Conservation (phyloP, 805 yeast genomes). For the Clavispora santaluciae region DNA sequence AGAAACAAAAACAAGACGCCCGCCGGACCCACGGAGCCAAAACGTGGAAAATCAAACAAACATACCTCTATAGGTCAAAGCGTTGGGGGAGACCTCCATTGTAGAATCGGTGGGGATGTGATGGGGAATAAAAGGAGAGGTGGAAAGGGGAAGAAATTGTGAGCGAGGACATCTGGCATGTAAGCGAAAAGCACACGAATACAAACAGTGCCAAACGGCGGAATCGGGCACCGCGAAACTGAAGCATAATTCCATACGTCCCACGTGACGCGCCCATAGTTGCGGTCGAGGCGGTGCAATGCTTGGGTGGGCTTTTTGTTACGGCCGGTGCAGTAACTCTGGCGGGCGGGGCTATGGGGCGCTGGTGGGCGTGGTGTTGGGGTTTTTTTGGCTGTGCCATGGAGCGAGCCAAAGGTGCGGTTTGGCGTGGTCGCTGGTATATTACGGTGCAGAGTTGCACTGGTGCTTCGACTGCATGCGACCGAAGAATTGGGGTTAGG, state of each 20-base stretch:
- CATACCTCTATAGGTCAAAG: slow-evolving; percentile 76
- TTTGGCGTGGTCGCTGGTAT: no score
- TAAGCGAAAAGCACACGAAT: background rate
- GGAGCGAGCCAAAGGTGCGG: no score
- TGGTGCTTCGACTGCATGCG: no score
- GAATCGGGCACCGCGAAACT: background rate
- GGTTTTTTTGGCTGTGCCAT: no score
- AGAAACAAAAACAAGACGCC: background rate
- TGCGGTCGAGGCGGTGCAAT: background rate
- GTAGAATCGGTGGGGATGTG: slow-evolving; percentile 10
- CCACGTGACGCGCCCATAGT: background rate
- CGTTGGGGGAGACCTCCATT: slow-evolving; percentile 70
- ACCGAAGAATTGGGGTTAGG: no score
- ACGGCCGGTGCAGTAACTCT: background rate
- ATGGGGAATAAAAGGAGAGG: slow-evolving; percentile 4
- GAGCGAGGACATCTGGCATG: background rate
- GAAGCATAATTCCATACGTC: background rate
- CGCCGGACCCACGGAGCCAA: background rate
- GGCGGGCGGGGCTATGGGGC: no score
- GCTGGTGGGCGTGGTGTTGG: no score
- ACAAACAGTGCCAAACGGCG: background rate
- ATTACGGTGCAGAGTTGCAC: no score
- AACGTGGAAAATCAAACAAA: slow-evolving; percentile 12
- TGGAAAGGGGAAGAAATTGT: slow-evolving; percentile 2
- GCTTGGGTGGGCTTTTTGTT: background rate